Base-by-base conservation (phyloP, 2,329 filamentous ascomycete species). In the Colletotrichum neosansevieriae region DNA sequence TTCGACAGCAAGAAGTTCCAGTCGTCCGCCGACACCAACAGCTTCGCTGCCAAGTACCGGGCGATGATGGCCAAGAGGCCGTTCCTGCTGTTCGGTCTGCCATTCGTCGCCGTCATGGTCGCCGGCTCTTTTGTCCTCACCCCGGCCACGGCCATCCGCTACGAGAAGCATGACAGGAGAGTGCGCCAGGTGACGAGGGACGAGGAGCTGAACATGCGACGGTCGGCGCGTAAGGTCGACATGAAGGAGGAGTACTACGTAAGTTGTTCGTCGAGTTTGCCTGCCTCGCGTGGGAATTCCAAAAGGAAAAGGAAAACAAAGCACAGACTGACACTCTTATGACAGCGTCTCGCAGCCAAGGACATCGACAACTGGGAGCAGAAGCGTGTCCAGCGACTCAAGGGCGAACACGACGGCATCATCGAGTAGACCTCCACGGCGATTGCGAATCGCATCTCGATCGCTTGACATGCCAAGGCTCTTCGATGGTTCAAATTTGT, bases 341-440 rank as follows among this genome's bases (percentile, higher is more conserved):
- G 44, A 62, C 79, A 96, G 92, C 89, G 90, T 81, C 82, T 97
- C 36, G 92, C 93, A 73, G 92, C 93, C 36, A 97, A 97, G 79
- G 96, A 98, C 77, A 82, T 98, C 70, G 95, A 99, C 75, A 88
- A 94, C 76, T 99, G 96, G 96, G 95, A 98, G 79, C 96, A 98
- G 81, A 97, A 96, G 81, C 89, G 97, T 60, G 94, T 98, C 11
- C 90, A 97, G 82, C 86, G 96, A 77, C 86, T 98, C 69, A 90
- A 93, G 19, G 96, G 96, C 72, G 97, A 99, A 80, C 92, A 89
- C 69, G 95, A 99, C 78, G 95, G 95, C 38, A 87, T 93, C 58
- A 78, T 97, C 72, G 91, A 71, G 69, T 69, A 69, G 60, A 62
- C 17, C 1, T 54, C 19, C 42, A 69, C 40, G 12, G 13, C 38